Base-by-base conservation (phyloP, 2,329 filamentous ascomycete species). In the Aspergillus persii region DNA sequence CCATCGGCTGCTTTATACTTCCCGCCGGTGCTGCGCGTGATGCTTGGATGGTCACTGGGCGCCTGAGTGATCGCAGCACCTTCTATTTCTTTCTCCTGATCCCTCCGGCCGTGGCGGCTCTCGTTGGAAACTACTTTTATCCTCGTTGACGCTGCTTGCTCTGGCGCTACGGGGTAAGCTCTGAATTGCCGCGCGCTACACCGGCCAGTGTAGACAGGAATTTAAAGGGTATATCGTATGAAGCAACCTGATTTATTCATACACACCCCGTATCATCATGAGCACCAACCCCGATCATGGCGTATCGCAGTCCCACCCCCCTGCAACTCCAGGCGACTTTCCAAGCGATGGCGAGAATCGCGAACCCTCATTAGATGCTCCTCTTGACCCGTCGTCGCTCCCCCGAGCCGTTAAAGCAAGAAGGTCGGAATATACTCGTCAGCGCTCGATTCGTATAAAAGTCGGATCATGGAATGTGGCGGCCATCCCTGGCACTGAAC, bases 401-500 rank as follows among this genome's bases (percentile, higher is more conserved):
- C 80, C 81, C 2, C 81, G 84, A 55, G 83, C 82, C 2, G 75
- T 98, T 44, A 85, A 89, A 70, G 87, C 89, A 44, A 85, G 95
- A 56, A 85, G 88, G 68, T 79, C 84, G 52, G 93, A 98, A 74
- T 99, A 93, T 73, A 89, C 89, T 29, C 85, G 87, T 41, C 85
- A 87, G 48, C 88, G 88, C 72, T 84, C 84, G 53, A 86, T 96
- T 66, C 88, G 88, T 64, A 85, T 99, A 75, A 97, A 97, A 77
- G 84, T 99, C 54, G 95, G 94, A 47, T 89, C 91, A 0, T 99
- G 95, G 95, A 99, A 99, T 76, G 91, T 96, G 15, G 95, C 92
- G 3, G 88, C 89, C 1, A 88, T 90, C 64, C 86, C 90, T 11
- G 92, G 90, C 27, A 92, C 92, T 0, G 92, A 96, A 74, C 90